These are phyloP conservation scores for Monosporozyma siamensis DNA, from an alignment of 805 yeast genomes.

Conservation along the genomic window DNA sequence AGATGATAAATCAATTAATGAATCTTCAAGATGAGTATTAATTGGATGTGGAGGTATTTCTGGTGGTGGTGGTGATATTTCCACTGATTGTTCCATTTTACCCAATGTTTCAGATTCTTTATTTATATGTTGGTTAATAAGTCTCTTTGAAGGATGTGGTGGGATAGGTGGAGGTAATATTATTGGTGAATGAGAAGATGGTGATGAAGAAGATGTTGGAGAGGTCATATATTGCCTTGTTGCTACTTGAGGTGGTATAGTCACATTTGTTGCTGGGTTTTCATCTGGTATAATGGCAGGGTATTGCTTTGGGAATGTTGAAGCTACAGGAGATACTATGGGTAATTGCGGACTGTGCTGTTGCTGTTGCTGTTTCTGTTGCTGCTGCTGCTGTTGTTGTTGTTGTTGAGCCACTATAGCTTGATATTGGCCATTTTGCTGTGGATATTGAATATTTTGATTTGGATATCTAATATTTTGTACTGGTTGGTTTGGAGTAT, in stretches of 20 bases:
- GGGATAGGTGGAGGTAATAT: conserved; percentile 2
- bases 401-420: not conserved
- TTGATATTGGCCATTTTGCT: not conserved
- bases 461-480: not conserved
- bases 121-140: not conserved
- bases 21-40: conserved; percentile 3
- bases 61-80: conserved; percentile 14
- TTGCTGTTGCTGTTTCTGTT: not conserved
- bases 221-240: not conserved
- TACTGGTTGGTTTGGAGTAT: not conserved
- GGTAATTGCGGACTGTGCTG: not conserved
- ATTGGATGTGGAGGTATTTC: conserved; percentile 15
- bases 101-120: not conserved
- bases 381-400: not conserved
- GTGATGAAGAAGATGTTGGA: not conserved
- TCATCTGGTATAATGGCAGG: too few relatives aligned
- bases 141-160: conserved; percentile 2
- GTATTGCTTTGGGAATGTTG: conserved; percentile 2
- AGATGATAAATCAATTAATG: conserved; percentile 2
- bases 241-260: not conserved
- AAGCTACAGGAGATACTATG: not conserved
- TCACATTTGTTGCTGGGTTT: not conserved
- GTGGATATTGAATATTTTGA: not conserved
- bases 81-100: not conserved
- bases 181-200: not conserved